A percentile compares a stretch with the other conserved stretches of the same genome.
phyloP scores from a whole-genome alignment of 345 rosid genomes.

The Conringia planisiliqua region DNA sequence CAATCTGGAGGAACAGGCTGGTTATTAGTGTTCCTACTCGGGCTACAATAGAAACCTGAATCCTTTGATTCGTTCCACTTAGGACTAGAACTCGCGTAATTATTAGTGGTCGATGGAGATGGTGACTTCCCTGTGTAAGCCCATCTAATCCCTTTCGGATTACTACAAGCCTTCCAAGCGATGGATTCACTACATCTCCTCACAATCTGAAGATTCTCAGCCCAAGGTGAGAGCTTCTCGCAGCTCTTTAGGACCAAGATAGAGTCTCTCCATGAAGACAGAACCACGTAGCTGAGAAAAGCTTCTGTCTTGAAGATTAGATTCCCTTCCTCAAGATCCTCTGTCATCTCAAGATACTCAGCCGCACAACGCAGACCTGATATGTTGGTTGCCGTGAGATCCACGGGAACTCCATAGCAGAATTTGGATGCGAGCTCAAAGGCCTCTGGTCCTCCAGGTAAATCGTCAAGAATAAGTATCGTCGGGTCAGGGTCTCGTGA shows the following conservation, averaged over 20 bases:
- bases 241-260: slow-evolving; percentile 83
- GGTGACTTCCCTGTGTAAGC: slow-evolving; percentile 73
- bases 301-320: slow-evolving; percentile 98
- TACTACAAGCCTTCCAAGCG: slow-evolving; percentile 99
- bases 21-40: slow-evolving; percentile 61
- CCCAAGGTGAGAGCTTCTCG: slow-evolving; percentile 96
- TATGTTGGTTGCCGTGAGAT: slow-evolving; percentile 86
- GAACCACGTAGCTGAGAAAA: slow-evolving; percentile 87
- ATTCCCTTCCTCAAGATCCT: slow-evolving; percentile 96
- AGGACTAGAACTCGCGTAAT: slow-evolving; percentile 53
- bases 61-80: slow-evolving; percentile 73
- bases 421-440: slow-evolving; percentile 92
- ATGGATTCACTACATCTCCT: slow-evolving; percentile 94
- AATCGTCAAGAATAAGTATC: slow-evolving; percentile 62
- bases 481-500: slow-evolving; percentile 56
- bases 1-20: slow-evolving; percentile 90
- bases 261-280: slow-evolving; percentile 97
- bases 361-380: slow-evolving; percentile 90
- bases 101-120: slow-evolving; percentile 32
- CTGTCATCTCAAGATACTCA: slow-evolving; percentile 99
- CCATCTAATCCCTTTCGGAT: slow-evolving; percentile 95
- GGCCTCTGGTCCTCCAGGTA: slow-evolving; percentile 87
- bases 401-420: slow-evolving; percentile 92
- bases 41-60: slow-evolving; percentile 47
- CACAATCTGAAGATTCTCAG: slow-evolving; percentile 93